phyloP scores from a whole-genome alignment of 345 rosid genomes.

The Bruguiera gymnorhiza region DNA sequence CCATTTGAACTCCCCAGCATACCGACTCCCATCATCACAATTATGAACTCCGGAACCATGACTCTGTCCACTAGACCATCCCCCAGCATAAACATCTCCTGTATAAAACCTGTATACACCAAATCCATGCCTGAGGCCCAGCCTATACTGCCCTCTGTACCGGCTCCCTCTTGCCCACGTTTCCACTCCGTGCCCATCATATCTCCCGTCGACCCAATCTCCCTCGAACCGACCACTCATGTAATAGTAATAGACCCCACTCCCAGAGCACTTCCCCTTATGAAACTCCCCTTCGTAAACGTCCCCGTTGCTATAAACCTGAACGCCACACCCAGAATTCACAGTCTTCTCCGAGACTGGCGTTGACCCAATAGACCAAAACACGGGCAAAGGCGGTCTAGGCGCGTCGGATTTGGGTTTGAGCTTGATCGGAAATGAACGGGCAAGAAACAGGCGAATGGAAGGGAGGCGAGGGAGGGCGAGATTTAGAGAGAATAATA shows the following conservation, averaged over 20 bases:
- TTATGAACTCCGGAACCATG: constrained; percentile 96
- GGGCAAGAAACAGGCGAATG: constrained; percentile 70
- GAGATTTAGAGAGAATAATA: constrained; percentile 68
- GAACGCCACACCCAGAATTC: constrained; percentile 85
- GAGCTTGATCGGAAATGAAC: constrained; percentile 73
- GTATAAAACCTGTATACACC: constrained; percentile 89
- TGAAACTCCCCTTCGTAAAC: constrained; percentile 88
- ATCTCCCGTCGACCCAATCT: constrained; percentile 91
- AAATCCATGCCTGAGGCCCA: constrained; percentile 82
- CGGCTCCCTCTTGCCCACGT: constrained; percentile 98
- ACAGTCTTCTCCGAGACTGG: constrained; percentile 55
- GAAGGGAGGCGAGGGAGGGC: constrained; percentile 84
- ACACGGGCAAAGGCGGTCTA: constrained; percentile 58
- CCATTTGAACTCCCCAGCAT: constrained; percentile 93
- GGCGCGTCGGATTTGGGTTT: constrained; percentile 25
- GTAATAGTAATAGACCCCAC: constrained; percentile 86
- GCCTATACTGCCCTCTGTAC: constrained; percentile 77
- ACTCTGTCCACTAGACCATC: constrained; percentile 96
- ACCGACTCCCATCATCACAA: constrained; percentile 90
- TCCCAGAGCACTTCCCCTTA: constrained; percentile 83
- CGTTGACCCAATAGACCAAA: constrained; percentile 89
- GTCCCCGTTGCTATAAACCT: constrained; percentile 81
- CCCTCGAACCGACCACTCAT: constrained; percentile 94
- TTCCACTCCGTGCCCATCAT: constrained; percentile 88
- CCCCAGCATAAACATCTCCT: constrained; percentile 90